Evolutionary conservation across 139 green algal species (phyloP), one percentile per base, ranked within the genome.

Genomic region (Mychonastes homosphaera): DNA sequence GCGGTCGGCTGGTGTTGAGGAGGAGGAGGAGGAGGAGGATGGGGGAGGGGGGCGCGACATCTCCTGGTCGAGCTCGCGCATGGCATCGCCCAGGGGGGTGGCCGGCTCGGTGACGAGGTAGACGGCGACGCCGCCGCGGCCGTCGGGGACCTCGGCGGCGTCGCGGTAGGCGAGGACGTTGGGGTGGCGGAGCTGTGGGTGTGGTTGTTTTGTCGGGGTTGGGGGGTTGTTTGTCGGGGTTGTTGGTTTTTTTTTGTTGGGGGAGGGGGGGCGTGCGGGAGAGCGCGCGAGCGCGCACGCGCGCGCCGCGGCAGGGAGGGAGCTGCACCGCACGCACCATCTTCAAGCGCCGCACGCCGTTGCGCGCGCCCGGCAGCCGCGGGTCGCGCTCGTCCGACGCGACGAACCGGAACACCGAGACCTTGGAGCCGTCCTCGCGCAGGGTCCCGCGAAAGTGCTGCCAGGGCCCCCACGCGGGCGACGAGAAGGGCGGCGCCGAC

Each of bases 91-190:
- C 28, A 96, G 70, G 0, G 83, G 79, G 35, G 71, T 78, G 1
- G 91, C 81, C 12, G 78, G 53, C 65, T 95, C 85, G 1, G 88
- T 95, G 0, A 96, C 74, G 19, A 96, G 55, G 63, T 90, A 91
- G 0, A 96, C 52, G 0, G 82, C 76, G 0, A 54, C 72, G 46
- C 70, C 51, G 28, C 75, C 74, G 36, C 75, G 78, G n/a, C n/a
- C n/a, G 55, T 92, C 87, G 3, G 87, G 82, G 1, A 79, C 36
- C 72, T 96, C 88, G 7, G 72, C 33, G 28, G 77, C 84, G 52
- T 93, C 84, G 49, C 85, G 86, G 73, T 86, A 94, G 0, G 69
- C 59, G 29, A 96, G 61, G 1, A 95, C 57, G 60, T 93, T 88
- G 13, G 87, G 88, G 50, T 95, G 88, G 15, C 87, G 80, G 59